These are phyloP conservation scores for Lentinula boryana DNA, from an alignment of 768 basidiomycete species.

Conservation along the genomic window DNA sequence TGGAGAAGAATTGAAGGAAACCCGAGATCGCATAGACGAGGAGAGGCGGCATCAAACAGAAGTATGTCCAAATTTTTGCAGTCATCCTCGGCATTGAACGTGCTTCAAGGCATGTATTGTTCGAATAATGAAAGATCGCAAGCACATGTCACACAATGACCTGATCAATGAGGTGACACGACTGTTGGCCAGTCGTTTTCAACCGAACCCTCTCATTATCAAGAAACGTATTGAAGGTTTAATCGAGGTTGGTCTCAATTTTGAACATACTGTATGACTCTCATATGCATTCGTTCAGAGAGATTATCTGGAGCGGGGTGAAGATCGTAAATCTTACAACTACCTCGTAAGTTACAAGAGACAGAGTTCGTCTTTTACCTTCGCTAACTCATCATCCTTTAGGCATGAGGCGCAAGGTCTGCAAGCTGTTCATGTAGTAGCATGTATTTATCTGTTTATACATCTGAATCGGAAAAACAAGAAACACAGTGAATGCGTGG, in stretches of 20 bases:
- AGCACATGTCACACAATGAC: conserved; percentile 82
- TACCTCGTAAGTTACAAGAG: conserved; percentile 44
- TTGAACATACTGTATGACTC: background rate
- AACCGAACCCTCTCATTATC: conserved; percentile 78
- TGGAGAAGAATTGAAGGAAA: conserved; percentile 84
- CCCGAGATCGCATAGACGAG: conserved; percentile 85
- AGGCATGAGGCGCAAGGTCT: background rate
- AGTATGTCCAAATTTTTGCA: conserved; percentile 35
- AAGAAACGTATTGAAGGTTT: conserved; percentile 92
- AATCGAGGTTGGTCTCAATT: conserved; percentile 66
- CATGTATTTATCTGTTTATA: background rate
- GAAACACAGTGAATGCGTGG: too few relatives aligned
- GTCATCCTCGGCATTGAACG: conserved; percentile 3
- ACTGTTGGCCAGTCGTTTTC: conserved; percentile 80
- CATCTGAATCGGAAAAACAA: too few relatives aligned
- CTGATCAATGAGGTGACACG: conserved; percentile 87
- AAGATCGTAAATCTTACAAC: conserved; percentile 84
- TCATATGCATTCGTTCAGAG: conserved; percentile 39
- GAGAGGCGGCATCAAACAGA: conserved; percentile 87
- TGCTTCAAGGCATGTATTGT: conserved; percentile 86
- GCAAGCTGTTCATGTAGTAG: background rate
- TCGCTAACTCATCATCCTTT: background rate
- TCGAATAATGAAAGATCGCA: conserved; percentile 95
- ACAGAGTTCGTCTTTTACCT: background rate
- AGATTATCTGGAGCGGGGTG: conserved; percentile 90